Evolutionary conservation across 2,329 filamentous ascomycete genomes (phyloP).

Genomic region (Talaromyces sp.): DNA sequence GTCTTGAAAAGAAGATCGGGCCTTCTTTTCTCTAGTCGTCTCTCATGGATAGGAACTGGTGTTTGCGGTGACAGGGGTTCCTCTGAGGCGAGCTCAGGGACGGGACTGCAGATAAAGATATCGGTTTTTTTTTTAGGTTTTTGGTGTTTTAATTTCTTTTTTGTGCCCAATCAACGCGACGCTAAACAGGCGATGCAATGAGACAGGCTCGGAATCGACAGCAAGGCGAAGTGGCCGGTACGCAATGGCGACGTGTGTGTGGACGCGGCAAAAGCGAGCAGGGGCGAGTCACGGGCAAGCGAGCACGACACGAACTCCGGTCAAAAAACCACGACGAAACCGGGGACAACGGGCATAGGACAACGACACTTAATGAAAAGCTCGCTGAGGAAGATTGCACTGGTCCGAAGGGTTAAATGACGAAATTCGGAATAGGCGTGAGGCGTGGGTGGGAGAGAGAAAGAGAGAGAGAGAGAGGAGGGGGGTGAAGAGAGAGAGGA

Average conservation of each 20-base stretch:
- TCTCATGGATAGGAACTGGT: constrained; percentile 32
- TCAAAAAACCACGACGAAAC: constrained; percentile 13
- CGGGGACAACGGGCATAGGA: constrained; percentile 18
- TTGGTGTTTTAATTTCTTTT: not conserved
- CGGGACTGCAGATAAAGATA: not conserved
- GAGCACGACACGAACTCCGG: constrained; percentile 8
- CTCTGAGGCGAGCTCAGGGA: not conserved
- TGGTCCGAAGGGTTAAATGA: constrained; percentile 17
- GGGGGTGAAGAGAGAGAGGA: constrained; percentile 11
- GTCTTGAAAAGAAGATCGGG: constrained; percentile 20
- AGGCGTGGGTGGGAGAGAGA: constrained; percentile 7
- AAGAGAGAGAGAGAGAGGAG: constrained; percentile 11
- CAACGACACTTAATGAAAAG: constrained; percentile 51
- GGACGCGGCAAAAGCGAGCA: constrained; percentile 1
- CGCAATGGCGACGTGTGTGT: not conserved
- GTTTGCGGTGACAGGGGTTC: not conserved
- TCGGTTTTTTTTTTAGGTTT: not conserved
- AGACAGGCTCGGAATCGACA: not conserved
- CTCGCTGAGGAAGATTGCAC: constrained; percentile 32
- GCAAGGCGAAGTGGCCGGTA: not conserved
- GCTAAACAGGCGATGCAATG: not conserved
- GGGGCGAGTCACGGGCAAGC: not conserved
- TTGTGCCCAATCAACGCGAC: not conserved
- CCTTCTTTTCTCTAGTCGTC: constrained; percentile 30
- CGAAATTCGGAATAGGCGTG: constrained; percentile 5